Evolutionary conservation across 2,329 filamentous ascomycete species (phyloP).

Genomic region (Leptosphaerulina australis): DNA sequence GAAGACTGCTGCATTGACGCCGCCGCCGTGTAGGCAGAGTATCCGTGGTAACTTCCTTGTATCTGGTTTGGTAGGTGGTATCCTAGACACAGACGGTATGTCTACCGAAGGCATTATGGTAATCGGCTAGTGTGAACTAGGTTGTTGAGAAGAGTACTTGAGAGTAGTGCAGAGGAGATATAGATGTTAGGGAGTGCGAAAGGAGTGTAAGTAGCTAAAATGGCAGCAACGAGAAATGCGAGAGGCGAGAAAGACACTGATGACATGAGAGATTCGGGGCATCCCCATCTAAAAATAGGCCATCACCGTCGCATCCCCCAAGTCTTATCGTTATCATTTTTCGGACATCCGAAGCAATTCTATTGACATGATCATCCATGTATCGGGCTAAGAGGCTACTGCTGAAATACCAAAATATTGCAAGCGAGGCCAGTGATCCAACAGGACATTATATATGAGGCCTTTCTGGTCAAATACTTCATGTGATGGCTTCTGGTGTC

Average conservation of each 20-base stretch:
- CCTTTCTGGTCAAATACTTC: neutral
- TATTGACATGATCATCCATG: neutral
- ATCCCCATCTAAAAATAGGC: constrained; percentile 18
- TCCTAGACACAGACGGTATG: constrained; percentile 21
- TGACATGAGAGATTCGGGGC: too few relatives aligned
- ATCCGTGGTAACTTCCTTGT: constrained; percentile 63
- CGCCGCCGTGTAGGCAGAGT: constrained; percentile 81
- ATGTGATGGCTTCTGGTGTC: neutral
- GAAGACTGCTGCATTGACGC: constrained; percentile 74
- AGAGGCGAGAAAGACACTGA: too few relatives aligned
- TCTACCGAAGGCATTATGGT: constrained; percentile 11
- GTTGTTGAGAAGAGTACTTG: neutral
- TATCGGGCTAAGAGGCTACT: neutral
- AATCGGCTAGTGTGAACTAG: too few relatives aligned
- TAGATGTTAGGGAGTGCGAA: too few relatives aligned
- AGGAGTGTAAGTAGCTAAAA: too few relatives aligned
- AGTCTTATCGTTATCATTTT: neutral
- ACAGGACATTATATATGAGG: too few relatives aligned
- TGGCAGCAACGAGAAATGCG: constrained; percentile 1
- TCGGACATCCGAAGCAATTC: constrained; percentile 10
- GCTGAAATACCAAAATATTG: neutral
- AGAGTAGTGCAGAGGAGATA: too few relatives aligned
- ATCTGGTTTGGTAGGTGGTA: constrained; percentile 35
- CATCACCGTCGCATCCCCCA: constrained; percentile 8
- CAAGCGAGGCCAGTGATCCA: too few relatives aligned